Evolutionary conservation across 2,329 filamentous ascomycete genomes (phyloP).

Genomic region (Hymenoscyphus repandus): DNA sequence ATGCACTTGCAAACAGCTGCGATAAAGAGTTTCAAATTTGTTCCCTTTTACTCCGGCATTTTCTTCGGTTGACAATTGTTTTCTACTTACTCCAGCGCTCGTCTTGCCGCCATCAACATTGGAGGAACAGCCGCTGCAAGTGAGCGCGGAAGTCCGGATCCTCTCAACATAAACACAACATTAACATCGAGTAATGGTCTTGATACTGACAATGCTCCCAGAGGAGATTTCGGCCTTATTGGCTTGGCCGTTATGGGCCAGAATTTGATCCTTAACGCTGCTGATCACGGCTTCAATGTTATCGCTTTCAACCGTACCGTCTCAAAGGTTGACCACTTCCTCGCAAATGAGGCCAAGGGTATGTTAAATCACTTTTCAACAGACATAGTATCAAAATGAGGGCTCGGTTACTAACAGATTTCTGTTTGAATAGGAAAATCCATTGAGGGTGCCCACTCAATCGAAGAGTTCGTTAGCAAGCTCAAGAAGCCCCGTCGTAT

Average conservation of each 20-base stretch:
- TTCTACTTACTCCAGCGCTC: conserved; percentile 52
- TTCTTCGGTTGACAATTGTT: conserved; percentile 15
- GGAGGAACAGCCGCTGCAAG: conserved; percentile 43
- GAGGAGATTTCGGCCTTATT: conserved; percentile 79
- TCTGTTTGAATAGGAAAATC: conserved; percentile 62
- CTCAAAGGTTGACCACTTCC: conserved; percentile 93
- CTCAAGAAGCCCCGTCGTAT: conserved; percentile 95
- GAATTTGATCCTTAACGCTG: conserved; percentile 87
- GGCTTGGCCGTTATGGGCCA: conserved; percentile 88
- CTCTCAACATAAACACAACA: conserved; percentile 9
- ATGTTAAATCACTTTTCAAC: conserved; percentile 21
- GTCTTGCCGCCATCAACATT: conserved; percentile 68
- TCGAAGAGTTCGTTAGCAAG: conserved; percentile 92
- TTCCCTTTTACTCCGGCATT: conserved; percentile 2
- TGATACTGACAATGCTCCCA: conserved; percentile 28
- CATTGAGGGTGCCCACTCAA: conserved; percentile 86
- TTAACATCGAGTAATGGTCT: not conserved
- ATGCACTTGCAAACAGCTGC: not conserved
- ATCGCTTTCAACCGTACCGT: conserved; percentile 98
- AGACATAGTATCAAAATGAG: not conserved
- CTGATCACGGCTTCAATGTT: conserved; percentile 91
- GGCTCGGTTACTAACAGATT: conserved; percentile 6
- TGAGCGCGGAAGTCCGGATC: conserved; percentile 37
- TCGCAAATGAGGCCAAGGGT: conserved; percentile 85
- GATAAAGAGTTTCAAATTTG: not conserved